Percentiles rank a stretch among this genome's conserved stretches.
These are phyloP conservation scores for Neospora caninum DNA, from an alignment of 169 alveolate genomes.

Conservation along the genomic window DNA sequence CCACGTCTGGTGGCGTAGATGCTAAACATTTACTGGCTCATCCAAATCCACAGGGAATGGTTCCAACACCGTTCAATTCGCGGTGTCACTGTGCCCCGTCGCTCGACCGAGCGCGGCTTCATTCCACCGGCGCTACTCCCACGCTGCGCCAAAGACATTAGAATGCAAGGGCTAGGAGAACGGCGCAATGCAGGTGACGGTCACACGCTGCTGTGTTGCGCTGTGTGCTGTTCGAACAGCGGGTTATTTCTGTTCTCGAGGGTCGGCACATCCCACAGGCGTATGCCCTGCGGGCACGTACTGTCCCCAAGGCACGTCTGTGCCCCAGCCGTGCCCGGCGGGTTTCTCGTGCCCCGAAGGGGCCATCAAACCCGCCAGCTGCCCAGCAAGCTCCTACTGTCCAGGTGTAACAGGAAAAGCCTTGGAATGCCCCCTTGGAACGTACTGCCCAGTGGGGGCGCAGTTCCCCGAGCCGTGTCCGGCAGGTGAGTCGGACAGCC, in stretches of 20 bases:
- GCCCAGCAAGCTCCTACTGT: constrained; percentile 71
- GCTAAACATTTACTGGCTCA: too few relatives aligned
- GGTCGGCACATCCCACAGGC: neutral
- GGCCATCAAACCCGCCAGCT: constrained; percentile 63
- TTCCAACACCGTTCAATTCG: too few relatives aligned
- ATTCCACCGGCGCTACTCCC: too few relatives aligned
- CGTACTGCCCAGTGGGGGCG: constrained; percentile 53
- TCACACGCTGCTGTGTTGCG: neutral
- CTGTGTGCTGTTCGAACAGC: neutral
- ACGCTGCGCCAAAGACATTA: too few relatives aligned
- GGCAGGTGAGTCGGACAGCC: neutral
- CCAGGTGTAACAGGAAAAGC: constrained; percentile 35
- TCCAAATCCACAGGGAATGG: too few relatives aligned
- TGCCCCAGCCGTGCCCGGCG: constrained; percentile 67
- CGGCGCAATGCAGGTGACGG: neutral
- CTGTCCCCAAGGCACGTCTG: neutral
- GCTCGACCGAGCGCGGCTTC: too few relatives aligned
- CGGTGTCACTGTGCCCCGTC: too few relatives aligned
- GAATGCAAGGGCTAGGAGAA: too few relatives aligned
- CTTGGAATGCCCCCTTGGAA: constrained; percentile 65
- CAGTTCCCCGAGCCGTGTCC: constrained; percentile 8
- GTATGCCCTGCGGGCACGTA: neutral
- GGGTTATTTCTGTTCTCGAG: constrained; percentile 16
- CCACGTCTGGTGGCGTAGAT: too few relatives aligned
- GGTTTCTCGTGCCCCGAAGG: constrained; percentile 80